Evolutionary conservation across 352 stramenopile species (phyloP), one percentile per base, ranked within the genome.

Genomic region (Lagenidium giganteum): DNA sequence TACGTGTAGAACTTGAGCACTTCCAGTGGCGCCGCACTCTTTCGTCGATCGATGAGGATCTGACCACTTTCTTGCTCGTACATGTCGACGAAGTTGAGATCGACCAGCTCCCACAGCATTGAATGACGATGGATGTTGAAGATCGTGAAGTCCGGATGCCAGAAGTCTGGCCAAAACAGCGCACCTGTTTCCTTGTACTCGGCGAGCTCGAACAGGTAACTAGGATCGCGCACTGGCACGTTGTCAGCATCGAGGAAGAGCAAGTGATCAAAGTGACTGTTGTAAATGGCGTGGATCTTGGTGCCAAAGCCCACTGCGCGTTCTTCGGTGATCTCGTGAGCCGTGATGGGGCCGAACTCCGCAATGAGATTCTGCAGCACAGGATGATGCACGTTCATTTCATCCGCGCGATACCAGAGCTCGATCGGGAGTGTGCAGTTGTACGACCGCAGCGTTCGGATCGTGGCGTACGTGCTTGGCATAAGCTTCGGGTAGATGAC

Each of bases 351-450:
- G 42, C 12, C 37, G 44, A 34, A 3, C 14, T 44, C 23, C 34
- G 43, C 13, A 47, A 17, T 16, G 14, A 38, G 27, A n/a, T 26
- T 9, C 5, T 32, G 11, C 22, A 51, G 20, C 40, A 47, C 17
- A 25, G 21, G 25, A 21, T 48, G 9, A 9, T 11, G 16, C 1
- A 25, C 20, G 17, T 28, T 26, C 34, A 64, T 55, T 16, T 64
- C 39, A 17, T 38, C 31, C 4, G 13, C 14, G 23, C 37, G 31
- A 28, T 45, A 51, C 56, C 56, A 65, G 17, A 65, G 17, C 42
- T 65, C 56, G 16, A 65, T 40, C 3, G 51, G 44, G 9, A 66
- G 47, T 17, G 2, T 31, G 26, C 57, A 62, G 3, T 47, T 47
- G 4, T 42, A 25, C 1, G 26, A n/a, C 2, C 57, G 51, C 24